phyloP scores from a whole-genome alignment of 768 basidiomycete genomes.

The Naganishia vaughanmartiniae region DNA sequence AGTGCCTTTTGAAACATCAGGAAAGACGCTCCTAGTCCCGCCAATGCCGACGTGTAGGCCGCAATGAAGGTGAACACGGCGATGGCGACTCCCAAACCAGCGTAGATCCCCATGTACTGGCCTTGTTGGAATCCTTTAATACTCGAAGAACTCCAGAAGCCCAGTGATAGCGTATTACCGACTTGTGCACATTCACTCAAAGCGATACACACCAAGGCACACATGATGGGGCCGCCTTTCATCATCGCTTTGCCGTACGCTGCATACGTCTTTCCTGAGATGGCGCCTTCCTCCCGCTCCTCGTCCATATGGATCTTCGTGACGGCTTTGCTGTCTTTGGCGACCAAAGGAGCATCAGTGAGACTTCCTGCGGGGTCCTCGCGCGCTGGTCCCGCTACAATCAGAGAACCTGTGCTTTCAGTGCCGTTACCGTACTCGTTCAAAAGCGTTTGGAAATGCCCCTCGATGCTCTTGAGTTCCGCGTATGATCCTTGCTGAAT shows the following conservation, averaged over 20 bases:
- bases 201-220: constrained; percentile 55
- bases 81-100: constrained; percentile 35
- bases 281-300: constrained; percentile 61
- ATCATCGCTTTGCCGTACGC: constrained; percentile 56
- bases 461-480: constrained; percentile 16
- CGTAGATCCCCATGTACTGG: constrained; percentile 66
- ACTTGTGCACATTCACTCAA: constrained; percentile 61
- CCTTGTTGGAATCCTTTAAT: constrained; percentile 62
- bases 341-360: neutral
- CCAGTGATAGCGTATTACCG: constrained; percentile 66
- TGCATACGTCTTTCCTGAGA: constrained; percentile 58
- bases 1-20: constrained; percentile 63
- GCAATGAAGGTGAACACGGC: constrained; percentile 13
- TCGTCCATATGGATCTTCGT: constrained; percentile 58
- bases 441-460: constrained; percentile 43
- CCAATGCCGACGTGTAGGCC: constrained; percentile 43
- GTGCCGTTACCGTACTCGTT: constrained; percentile 51
- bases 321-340: neutral
- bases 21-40: constrained; percentile 53
- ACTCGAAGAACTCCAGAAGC: constrained; percentile 66
- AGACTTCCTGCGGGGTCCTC: neutral
- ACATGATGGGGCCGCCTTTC: constrained; percentile 54
- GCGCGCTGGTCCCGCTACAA: no score
- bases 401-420: neutral
- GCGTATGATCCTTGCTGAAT: constrained; percentile 65